Percentiles rank a stretch among this genome's conserved stretches.
Evolutionary conservation across 2,329 filamentous ascomycete species (phyloP).

Genomic region (Niveomyces coronatus): DNA sequence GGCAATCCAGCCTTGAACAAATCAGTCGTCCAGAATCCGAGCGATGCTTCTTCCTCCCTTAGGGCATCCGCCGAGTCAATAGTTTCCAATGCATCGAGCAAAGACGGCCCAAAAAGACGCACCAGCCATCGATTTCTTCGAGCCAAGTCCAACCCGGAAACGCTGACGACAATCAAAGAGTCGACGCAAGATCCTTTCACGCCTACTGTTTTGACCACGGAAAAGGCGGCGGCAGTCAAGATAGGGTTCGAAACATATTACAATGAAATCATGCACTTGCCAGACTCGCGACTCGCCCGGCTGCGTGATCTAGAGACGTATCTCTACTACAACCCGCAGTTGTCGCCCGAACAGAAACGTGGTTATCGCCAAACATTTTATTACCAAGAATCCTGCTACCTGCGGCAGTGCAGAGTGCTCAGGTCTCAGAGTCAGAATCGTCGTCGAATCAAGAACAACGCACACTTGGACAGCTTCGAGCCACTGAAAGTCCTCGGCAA

Average conservation of each 20-base stretch:
- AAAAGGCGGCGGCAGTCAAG: constrained; percentile 71
- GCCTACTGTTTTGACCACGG: constrained; percentile 49
- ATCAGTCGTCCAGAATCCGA: background rate
- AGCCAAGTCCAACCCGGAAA: constrained; percentile 27
- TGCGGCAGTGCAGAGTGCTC: constrained; percentile 62
- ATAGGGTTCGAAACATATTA: constrained; percentile 80
- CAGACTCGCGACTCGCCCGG: constrained; percentile 22
- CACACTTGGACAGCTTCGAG: constrained; percentile 48
- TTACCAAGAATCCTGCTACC: constrained; percentile 58
- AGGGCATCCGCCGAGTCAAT: constrained; percentile 3
- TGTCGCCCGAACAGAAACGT: constrained; percentile 45
- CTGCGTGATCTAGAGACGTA: constrained; percentile 31
- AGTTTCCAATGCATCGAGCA: background rate
- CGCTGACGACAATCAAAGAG: constrained; percentile 26
- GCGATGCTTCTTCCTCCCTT: background rate
- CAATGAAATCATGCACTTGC: constrained; percentile 52
- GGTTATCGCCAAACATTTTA: constrained; percentile 48
- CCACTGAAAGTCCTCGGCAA: constrained; percentile 76
- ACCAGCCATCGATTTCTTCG: constrained; percentile 10
- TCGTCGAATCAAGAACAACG: constrained; percentile 5
- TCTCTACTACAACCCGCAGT: constrained; percentile 43
- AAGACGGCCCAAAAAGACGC: constrained; percentile 3
- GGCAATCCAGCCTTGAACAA: background rate
- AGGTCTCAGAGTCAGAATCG: constrained; percentile 44
- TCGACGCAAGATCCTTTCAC: constrained; percentile 15